Evolutionary conservation across 345 rosid genomes (phyloP).

Genomic region (sweet orange (Citrus sinensis)): DVS_A1.0 CM039169.1:30821001-30821500

Average conservation of each 20-base stretch:
- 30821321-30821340: too few relatives aligned
- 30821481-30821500: too few relatives aligned
- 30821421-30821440: too few relatives aligned
- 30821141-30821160: conserved; percentile 49
- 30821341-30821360: too few relatives aligned
- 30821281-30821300: background rate
- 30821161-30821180: background rate
- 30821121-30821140: conserved; percentile 24
- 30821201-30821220: background rate
- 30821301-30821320: too few relatives aligned
- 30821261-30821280: background rate
- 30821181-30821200: background rate
- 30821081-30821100: conserved; percentile 3
- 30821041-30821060: background rate
- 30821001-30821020: background rate
- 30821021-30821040: too few relatives aligned
- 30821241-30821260: background rate
- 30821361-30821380: too few relatives aligned
- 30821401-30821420: too few relatives aligned
- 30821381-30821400: too few relatives aligned
- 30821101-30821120: conserved; percentile 36
- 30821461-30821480: too few relatives aligned
- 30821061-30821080: background rate
- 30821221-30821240: background rate
- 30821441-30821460: too few relatives aligned